These are phyloP conservation scores for Phialophora expanda DNA, from an alignment of 2,329 filamentous ascomycete genomes.

Conservation along the genomic window DNA sequence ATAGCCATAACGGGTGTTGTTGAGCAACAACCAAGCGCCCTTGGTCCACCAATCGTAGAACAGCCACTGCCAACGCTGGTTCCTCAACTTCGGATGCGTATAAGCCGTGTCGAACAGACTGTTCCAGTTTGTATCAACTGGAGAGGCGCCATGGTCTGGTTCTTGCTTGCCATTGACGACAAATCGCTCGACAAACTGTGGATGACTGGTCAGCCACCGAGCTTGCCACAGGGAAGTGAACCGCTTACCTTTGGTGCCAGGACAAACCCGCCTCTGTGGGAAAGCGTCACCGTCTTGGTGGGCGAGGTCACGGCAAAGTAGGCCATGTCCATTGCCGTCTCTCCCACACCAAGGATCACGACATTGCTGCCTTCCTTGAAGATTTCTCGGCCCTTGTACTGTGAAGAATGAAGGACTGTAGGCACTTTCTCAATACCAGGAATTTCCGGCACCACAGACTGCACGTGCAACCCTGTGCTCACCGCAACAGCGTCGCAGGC, in stretches of 20 bases:
- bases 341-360: conserved; percentile 18
- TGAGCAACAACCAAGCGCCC: conserved; percentile 14
- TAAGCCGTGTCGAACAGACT: conserved; percentile 18
- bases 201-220: background rate
- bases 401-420: conserved; percentile 15
- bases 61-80: conserved; percentile 10
- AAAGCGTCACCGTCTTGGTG: conserved; percentile 17
- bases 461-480: conserved; percentile 15
- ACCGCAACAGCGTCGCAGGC: conserved; percentile 21
- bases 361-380: conserved; percentile 21
- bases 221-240: background rate
- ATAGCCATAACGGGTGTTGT: conserved; percentile 19
- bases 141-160: conserved; percentile 6
- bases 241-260: conserved; percentile 18
- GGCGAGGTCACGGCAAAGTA: conserved; percentile 22
- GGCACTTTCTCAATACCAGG: conserved; percentile 22
- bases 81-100: conserved; percentile 17
- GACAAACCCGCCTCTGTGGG: conserved; percentile 19
- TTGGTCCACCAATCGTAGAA: conserved; percentile 21
- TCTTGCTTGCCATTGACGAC: conserved; percentile 15
- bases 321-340: conserved; percentile 24
- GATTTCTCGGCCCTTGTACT: conserved; percentile 17
- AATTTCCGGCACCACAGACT: conserved; percentile 8
- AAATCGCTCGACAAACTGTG: conserved; percentile 15
- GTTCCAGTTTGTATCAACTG: conserved; percentile 20